These are phyloP conservation scores for Prunella vulgaris DNA, from an alignment of 257 asterid genomes.

Conservation along the genomic window DNA sequence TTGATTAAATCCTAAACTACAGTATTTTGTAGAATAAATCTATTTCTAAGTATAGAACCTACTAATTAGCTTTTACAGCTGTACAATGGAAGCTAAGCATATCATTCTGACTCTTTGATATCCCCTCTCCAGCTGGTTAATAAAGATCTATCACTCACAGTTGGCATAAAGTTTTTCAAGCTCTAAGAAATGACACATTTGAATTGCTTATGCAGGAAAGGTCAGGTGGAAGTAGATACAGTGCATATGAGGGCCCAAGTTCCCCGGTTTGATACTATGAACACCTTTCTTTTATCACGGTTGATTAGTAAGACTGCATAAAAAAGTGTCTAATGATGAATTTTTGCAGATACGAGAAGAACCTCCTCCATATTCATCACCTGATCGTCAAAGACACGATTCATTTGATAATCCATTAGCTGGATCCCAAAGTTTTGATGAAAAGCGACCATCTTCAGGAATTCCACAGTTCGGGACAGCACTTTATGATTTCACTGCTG, in stretches of 20 bases:
- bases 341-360: constrained; percentile 79
- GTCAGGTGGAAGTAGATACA: constrained; percentile 62
- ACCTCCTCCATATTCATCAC: constrained; percentile 99
- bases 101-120: not conserved
- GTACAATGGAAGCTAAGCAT: not conserved
- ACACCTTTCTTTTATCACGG: constrained; percentile 9
- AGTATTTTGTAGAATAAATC: too few relatives aligned
- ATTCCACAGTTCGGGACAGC: constrained; percentile 75
- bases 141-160: not conserved
- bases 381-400: constrained; percentile 64
- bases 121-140: not conserved
- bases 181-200: constrained; percentile 21
- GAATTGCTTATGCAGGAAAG: constrained; percentile 58
- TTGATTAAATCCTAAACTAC: not conserved
- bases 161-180: not conserved
- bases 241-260: constrained; percentile 54
- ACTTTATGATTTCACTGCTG: constrained; percentile 97
- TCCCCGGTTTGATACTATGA: constrained; percentile 59
- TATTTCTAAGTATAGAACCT: not conserved
- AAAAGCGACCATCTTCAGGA: constrained; percentile 67
- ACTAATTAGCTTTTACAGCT: not conserved
- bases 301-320: constrained; percentile 5
- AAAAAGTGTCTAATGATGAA: constrained; percentile 19
- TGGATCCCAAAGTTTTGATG: constrained; percentile 71
- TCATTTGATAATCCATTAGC: constrained; percentile 95